Percentiles rank a stretch among this genome's conserved stretches.
These are phyloP conservation scores for Aspergillus unguis DNA, from an alignment of 2,329 filamentous ascomycete species.

Conservation along the genomic window DNA sequence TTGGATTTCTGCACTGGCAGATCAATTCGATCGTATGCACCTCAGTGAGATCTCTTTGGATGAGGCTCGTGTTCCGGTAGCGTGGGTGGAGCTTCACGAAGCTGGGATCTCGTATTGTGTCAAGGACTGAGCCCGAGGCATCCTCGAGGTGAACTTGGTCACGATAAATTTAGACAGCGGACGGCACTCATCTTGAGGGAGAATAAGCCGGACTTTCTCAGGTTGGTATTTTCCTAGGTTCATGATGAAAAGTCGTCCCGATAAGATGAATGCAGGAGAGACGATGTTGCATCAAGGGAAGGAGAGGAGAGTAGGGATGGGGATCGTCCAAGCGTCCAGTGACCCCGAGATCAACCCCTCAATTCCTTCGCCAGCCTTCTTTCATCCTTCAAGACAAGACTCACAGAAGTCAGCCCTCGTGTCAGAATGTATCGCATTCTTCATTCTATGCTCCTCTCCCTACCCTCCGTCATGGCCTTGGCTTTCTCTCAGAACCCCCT, in stretches of 20 bases:
- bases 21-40: constrained; percentile 5
- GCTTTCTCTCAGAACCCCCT: constrained; percentile 1
- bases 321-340: too few relatives aligned
- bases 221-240: too few relatives aligned
- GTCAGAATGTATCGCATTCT: constrained; percentile 2
- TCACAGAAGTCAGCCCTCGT: neutral
- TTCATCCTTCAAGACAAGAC: too few relatives aligned
- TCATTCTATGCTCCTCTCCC: neutral
- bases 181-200: too few relatives aligned
- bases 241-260: too few relatives aligned
- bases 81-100: constrained; percentile 11
- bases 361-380: too few relatives aligned
- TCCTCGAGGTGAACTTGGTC: neutral
- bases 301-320: too few relatives aligned
- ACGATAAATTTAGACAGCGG: constrained; percentile 5
- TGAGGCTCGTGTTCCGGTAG: constrained; percentile 10
- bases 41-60: neutral
- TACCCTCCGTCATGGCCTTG: neutral
- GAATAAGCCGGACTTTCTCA: too few relatives aligned
- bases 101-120: constrained; percentile 8
- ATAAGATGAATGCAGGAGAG: too few relatives aligned
- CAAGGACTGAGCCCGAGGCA: neutral
- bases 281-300: too few relatives aligned
- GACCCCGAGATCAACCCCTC: too few relatives aligned
- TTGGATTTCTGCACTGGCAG: constrained; percentile 7